Evolutionary conservation across 768 basidiomycete genomes (phyloP), one percentile per base, ranked within the genome.

Genomic region (Boletellus sp.): DNA sequence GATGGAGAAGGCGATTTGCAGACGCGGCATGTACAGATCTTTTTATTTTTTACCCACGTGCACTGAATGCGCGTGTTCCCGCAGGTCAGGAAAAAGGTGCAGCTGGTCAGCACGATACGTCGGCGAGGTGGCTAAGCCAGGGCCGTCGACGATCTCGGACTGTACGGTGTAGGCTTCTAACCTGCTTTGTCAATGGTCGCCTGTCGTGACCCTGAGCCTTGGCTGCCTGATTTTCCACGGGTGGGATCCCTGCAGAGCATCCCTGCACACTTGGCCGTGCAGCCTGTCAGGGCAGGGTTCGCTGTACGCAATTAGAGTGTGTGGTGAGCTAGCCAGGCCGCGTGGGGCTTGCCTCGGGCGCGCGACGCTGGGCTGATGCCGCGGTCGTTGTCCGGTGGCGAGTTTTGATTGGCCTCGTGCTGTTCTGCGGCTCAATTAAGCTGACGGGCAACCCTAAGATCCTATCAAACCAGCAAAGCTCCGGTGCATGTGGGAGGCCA

Each of bases 71-170:
- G 45, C 57, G 51, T 39, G 49, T 51, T 49, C 46, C 50, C 56
- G n/a, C 60, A 92, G 90, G 89, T 92, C 53, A 80, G 90, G 67
- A 80, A 81, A 72, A 91, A 87, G 71, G 87, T 91, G 33, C 80
- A 86, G 62, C 71, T 92, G 31, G 90, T 91, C 56, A 78, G 79
- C 53, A 82, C 83, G 69, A 91, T 91, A 61, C 84, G 86, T 60
- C 78, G 78, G 53, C 80, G 87, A 55, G 87, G 87, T 60, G 82
- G 81, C 62, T 90, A 52, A 67, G 38, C 32, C 52, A 22, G 37
- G 28, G 39, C 22, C 36, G 12, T 37, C 41, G 32, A 38, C 5
- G 17, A 42, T 22, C 19, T 22, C 26, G 26, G 50, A n/a, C 17
- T 38, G 48, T 53, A 49, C 47, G 39, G 35, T 52, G 51, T 55